A percentile compares a stretch with the other conserved stretches of the same genome.
phyloP scores from a whole-genome alignment of 2,329 filamentous ascomycete species.

The Torrubiellomyces zombiae region DNA sequence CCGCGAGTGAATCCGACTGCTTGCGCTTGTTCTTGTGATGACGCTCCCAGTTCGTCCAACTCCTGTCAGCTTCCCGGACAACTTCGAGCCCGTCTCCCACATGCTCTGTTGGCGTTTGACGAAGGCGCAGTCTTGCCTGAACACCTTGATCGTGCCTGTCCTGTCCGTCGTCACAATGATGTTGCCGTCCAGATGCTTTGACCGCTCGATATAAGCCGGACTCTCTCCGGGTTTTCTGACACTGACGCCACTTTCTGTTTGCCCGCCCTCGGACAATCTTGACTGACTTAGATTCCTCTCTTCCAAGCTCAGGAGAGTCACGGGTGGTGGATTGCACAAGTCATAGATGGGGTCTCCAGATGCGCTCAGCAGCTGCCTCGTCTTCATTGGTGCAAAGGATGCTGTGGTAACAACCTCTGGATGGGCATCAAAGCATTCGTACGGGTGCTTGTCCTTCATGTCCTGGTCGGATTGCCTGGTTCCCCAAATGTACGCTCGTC shows the following conservation, averaged over 20 bases:
- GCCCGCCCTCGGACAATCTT: constrained; percentile 18
- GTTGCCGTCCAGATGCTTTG: constrained; percentile 62
- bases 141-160: constrained; percentile 79
- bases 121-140: constrained; percentile 84
- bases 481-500: constrained; percentile 81
- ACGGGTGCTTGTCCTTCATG: constrained; percentile 61
- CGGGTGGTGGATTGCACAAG: constrained; percentile 83
- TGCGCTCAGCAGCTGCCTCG: constrained; percentile 57
- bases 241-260: constrained; percentile 16
- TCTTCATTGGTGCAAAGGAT: constrained; percentile 64
- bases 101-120: constrained; percentile 58
- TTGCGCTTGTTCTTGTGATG: constrained; percentile 33
- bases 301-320: constrained; percentile 61
- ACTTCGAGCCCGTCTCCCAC: constrained; percentile 63
- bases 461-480: constrained; percentile 32
- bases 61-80: constrained; percentile 51
- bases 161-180: constrained; percentile 89
- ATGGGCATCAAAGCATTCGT: constrained; percentile 85
- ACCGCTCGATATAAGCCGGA: constrained; percentile 61
- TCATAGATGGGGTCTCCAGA: constrained; percentile 93
- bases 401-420: constrained; percentile 80
- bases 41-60: constrained; percentile 42
- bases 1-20: constrained; percentile 30
- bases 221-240: constrained; percentile 44
- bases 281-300: constrained; percentile 34